These are phyloP conservation scores for Candida palmyrensis DNA, from an alignment of 805 yeast species.

Conservation along the genomic window DNA sequence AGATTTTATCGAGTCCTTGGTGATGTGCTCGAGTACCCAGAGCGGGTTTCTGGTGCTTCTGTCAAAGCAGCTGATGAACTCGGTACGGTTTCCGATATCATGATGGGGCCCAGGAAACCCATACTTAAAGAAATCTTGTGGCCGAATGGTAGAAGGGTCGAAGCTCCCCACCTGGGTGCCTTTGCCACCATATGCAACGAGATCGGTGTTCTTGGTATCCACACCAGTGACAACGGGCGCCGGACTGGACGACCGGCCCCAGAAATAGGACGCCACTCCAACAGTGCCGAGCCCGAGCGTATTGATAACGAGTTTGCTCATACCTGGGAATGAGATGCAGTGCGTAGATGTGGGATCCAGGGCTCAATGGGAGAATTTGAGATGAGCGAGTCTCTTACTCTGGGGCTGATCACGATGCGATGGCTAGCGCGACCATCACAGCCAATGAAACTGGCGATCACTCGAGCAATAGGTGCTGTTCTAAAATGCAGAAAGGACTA, in stretches of 20 bases:
- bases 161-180: constrained; percentile 10
- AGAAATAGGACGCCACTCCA: constrained; percentile 36
- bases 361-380: too few relatives aligned
- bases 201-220: constrained; percentile 6
- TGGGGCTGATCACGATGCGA: too few relatives aligned
- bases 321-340: too few relatives aligned
- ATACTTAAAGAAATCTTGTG: constrained; percentile 78
- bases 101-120: constrained; percentile 96
- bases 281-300: constrained; percentile 33
- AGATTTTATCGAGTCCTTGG: constrained; percentile 58
- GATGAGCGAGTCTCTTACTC: too few relatives aligned
- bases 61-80: constrained; percentile 83
- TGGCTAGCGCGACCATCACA: too few relatives aligned
- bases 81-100: constrained; percentile 68
- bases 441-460: too few relatives aligned
- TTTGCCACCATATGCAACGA: constrained; percentile 1
- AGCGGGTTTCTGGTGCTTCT: constrained; percentile 81
- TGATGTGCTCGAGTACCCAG: constrained; percentile 87
- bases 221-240: constrained; percentile 9
- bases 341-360: too few relatives aligned
- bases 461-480: too few relatives aligned
- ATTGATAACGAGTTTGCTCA: constrained; percentile 25
- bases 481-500: too few relatives aligned
- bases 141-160: constrained; percentile 47
- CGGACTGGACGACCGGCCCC: constrained; percentile 28